phyloP scores from a whole-genome alignment of 306 rosid genomes.

The Begonia masoniana region DNA sequence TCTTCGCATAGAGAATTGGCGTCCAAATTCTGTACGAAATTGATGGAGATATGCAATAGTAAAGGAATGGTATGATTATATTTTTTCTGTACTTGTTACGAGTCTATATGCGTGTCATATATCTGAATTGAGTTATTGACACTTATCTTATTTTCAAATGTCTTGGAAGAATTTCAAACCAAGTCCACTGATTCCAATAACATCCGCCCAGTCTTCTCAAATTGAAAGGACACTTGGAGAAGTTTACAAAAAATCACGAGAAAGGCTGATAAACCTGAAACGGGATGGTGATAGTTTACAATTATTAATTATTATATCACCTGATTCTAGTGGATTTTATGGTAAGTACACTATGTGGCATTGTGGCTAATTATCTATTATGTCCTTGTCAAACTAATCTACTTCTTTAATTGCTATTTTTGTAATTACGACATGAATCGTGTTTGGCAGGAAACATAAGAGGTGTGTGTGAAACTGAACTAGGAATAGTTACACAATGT shows the following conservation, averaged over 20 bases:
- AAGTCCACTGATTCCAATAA: constrained; percentile 26
- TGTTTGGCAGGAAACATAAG: constrained; percentile 41
- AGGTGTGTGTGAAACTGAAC: constrained; percentile 63
- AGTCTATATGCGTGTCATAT: neutral
- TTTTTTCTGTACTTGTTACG: neutral
- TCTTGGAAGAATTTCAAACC: constrained; percentile 21
- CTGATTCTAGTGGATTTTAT: constrained; percentile 44
- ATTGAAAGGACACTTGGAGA: constrained; percentile 28
- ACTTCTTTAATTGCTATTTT: neutral
- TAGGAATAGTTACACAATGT: constrained; percentile 82
- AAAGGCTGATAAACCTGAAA: constrained; percentile 2
- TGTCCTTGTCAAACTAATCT: neutral
- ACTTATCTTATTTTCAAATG: neutral
- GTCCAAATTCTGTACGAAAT: constrained; percentile 10
- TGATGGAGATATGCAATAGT: constrained; percentile 36
- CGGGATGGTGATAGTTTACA: constrained; percentile 19
- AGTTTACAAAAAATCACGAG: constrained; percentile 14
- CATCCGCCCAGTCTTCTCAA: constrained; percentile 1
- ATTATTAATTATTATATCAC: constrained; percentile 51
- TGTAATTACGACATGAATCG: neutral
- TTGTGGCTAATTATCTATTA: neutral
- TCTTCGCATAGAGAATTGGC: constrained; percentile 12
- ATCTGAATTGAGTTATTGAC: neutral
- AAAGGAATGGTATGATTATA: constrained; percentile 59
- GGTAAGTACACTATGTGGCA: constrained; percentile 31